Conservation (phyloP, 345 rosid genomes). For the Camelina neglecta region DNA sequence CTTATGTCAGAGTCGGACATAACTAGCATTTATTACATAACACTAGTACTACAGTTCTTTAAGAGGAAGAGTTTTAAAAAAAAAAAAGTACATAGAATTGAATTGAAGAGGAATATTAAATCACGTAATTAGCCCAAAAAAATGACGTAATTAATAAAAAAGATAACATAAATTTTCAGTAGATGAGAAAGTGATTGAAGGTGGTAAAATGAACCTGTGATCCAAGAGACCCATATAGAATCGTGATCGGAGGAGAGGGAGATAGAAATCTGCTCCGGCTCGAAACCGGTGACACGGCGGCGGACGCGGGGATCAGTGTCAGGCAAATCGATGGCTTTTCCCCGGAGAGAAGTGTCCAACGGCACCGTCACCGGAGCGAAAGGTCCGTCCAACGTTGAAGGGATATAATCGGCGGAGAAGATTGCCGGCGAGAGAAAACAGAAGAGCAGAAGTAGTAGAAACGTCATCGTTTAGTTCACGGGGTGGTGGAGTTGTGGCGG, state of each 20-base stretch:
- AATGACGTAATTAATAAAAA: no score
- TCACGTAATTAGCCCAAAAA: not conserved
- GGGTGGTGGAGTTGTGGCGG: conserved; percentile 30
- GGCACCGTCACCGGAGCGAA: conserved; percentile 70
- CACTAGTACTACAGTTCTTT: not conserved
- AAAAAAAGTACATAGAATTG: not conserved
- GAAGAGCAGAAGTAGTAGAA: conserved; percentile 23
- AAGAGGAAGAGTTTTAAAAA: not conserved
- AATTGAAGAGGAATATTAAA: not conserved
- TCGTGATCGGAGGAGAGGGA: conserved; percentile 59
- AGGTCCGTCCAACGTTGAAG: conserved; percentile 68
- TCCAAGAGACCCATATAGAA: conserved; percentile 82
- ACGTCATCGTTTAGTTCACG: conserved; percentile 37
- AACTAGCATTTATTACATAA: conserved; percentile 34
- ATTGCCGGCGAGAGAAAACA: conserved; percentile 24
- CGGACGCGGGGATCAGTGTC: conserved; percentile 66
- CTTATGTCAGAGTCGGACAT: conserved; percentile 16
- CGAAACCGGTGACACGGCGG: conserved; percentile 56
- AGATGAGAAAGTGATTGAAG: not conserved
- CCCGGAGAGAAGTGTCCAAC: conserved; percentile 58
- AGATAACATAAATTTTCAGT: not conserved
- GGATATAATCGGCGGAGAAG: conserved; percentile 39
- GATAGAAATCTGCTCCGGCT: conserved; percentile 74
- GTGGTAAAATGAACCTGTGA: conserved; percentile 54
- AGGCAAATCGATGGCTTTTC: conserved; percentile 71